These are phyloP conservation scores for Hypoxylon cercidicola DNA, from an alignment of 495 filamentous ascomycete genomes.

Conservation along the genomic window DNA sequence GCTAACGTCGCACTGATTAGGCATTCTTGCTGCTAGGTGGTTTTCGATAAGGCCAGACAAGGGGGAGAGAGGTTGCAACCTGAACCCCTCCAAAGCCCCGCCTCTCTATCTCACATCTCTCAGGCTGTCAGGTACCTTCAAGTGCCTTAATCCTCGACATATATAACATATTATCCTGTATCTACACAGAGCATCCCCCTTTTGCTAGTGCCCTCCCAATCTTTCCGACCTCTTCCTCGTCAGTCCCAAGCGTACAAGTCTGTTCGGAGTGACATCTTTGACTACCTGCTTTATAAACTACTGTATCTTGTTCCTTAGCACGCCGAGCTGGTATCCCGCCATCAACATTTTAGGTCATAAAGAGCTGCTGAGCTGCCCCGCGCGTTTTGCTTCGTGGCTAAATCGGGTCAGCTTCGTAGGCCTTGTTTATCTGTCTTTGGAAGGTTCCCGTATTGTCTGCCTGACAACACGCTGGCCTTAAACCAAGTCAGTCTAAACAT, in stretches of 20 bases:
- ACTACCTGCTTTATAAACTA: constrained; percentile 6
- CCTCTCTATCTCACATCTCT: constrained; percentile 17
- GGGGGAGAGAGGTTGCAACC: constrained; percentile 25
- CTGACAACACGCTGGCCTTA: constrained; percentile 35
- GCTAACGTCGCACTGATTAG: constrained; percentile 26
- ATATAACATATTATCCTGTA: constrained; percentile 15
- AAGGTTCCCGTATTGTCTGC: constrained; percentile 20
- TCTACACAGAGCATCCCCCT: constrained; percentile 28
- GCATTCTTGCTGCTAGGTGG: constrained; percentile 20
- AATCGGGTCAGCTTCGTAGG: constrained; percentile 26
- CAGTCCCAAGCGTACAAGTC: constrained; percentile 9
- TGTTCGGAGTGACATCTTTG: constrained; percentile 3
- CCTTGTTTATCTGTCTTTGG: constrained; percentile 15
- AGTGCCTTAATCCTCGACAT: constrained; percentile 6
- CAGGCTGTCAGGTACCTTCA: constrained; percentile 2
- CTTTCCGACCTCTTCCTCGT: constrained; percentile 29
- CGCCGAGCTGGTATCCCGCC: constrained; percentile 13
- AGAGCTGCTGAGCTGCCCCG: constrained; percentile 27
- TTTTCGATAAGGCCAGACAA: constrained; percentile 27
- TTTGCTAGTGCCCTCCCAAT: constrained; percentile 3
- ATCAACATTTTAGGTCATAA: constrained; percentile 6
- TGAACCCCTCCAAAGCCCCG: constrained; percentile 38
- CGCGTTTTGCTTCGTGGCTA: constrained; percentile 38
- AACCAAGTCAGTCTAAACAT: constrained; percentile 18
- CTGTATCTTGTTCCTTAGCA: constrained; percentile 14